Evolutionary conservation across 1,139 yeast species (phyloP), one percentile per base, ranked within the genome.

Genomic region (Meyerozyma carpophila): DNA sequence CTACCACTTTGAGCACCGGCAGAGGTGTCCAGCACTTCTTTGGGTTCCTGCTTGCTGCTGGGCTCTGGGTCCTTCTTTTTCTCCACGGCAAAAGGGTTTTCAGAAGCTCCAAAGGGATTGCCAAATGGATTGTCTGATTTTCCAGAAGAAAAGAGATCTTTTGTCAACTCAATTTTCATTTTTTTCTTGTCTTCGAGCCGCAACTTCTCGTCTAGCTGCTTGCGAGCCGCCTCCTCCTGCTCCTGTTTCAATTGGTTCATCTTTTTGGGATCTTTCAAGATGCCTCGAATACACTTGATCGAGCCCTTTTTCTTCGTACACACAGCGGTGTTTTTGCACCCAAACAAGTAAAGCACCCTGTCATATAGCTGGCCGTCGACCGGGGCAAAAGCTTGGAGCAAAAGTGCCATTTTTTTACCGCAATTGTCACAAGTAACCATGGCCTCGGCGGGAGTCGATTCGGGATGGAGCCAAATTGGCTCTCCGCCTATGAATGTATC

Each of bases 401-500:
- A 66, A 41, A 91, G 65, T 8, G 87, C 81, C 84, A 89, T 71
- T 28, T 73, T 66, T 10, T 67, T 61, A 0, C 66, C 62, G 65
- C 98, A 93, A 46, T 73, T 74, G 42, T 75, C 78, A 67, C 98
- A 93, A 16, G 65, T 63, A 4, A 82, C 54, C 27, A 78, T 59
- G 11, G 73, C 73, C 3, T 65, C 65, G 9, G 72, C 62, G 0
- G 95, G 94, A 11, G 65, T 60, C 0, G 89, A 79, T 0, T 70
- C 66, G 2, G 75, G 73, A 47, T 77, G 75, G 39, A 84, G 64
- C 73, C 70, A 80, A 2, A 76, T 58, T 4, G 94, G 95, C 44
- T 73, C 69, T 0, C 94, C 93, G 0, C 97, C 97, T 32, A 89
- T 73, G 52, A 86, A 82, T 1, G 93, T 79, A 55, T 88, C 96